Percentiles rank a stretch among this genome's conserved stretches.
Conservation (phyloP, 1,284 basidiomycete genomes). For the Rhodotorula sp. region DNA sequence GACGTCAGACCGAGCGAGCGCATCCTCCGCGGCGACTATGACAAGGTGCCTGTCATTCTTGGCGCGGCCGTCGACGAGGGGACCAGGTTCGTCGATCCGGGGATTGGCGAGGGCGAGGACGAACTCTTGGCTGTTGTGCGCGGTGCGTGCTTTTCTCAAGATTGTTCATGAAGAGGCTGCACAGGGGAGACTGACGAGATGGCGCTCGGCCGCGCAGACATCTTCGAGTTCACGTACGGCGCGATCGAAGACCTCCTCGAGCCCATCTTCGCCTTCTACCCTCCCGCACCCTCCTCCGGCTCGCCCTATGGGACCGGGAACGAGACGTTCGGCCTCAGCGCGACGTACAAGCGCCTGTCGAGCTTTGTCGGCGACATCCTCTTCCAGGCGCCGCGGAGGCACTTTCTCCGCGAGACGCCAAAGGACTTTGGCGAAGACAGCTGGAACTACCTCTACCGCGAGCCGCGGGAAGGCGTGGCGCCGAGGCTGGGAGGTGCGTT, state of each 20-base stretch:
- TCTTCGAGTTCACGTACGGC: slow-evolving; percentile 40
- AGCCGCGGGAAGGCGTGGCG: slow-evolving; percentile 19
- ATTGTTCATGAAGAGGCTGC: not conserved
- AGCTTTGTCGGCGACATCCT: slow-evolving; percentile 37
- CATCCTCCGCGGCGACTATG: slow-evolving; percentile 31
- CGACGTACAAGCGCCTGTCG: slow-evolving; percentile 27
- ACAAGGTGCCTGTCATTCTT: slow-evolving; percentile 34
- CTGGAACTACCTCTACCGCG: slow-evolving; percentile 35
- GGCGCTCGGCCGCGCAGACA: not conserved
- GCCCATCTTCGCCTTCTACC: slow-evolving; percentile 34
- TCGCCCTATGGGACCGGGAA: slow-evolving; percentile 27
- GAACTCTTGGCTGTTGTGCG: slow-evolving; percentile 24
- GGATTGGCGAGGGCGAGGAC: slow-evolving; percentile 3
- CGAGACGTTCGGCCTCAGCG: slow-evolving; percentile 22
- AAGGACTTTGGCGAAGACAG: slow-evolving; percentile 41
- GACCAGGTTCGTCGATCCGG: slow-evolving; percentile 18
- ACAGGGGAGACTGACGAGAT: too few relatives aligned
- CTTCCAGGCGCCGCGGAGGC: slow-evolving; percentile 40
- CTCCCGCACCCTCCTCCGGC: slow-evolving; percentile 19
- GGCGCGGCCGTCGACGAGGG: slow-evolving; percentile 36
- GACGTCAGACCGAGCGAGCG: slow-evolving; percentile 31
- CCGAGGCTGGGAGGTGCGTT: slow-evolving; percentile 35
- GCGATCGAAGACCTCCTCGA: slow-evolving; percentile 35
- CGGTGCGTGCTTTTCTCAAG: slow-evolving; percentile 6
- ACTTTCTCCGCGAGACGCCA: slow-evolving; percentile 40